Evolutionary conservation across 768 basidiomycete species (phyloP).

Genomic region (Xanthoconium purpureum): DNA sequence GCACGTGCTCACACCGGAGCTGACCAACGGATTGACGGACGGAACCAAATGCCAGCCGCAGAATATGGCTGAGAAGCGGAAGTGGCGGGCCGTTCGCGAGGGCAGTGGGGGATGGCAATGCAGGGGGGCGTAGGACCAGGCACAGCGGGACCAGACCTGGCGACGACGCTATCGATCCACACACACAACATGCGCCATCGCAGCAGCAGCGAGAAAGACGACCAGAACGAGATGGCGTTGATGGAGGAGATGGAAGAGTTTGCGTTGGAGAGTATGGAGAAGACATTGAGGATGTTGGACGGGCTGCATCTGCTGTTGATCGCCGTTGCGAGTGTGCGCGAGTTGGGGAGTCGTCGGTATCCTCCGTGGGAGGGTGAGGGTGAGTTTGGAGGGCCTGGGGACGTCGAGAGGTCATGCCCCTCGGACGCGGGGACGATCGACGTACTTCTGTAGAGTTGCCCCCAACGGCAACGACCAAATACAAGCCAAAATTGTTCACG

Average conservation of each 20-base stretch:
- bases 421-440: no score
- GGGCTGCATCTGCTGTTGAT: constrained; percentile 60
- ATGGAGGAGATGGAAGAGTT: constrained; percentile 84
- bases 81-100: constrained; percentile 40
- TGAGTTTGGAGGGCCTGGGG: constrained; percentile 24
- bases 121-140: background rate
- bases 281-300: constrained; percentile 56
- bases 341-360: constrained; percentile 55
- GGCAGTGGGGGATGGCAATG: constrained; percentile 21
- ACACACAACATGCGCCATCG: background rate
- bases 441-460: no score
- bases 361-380: constrained; percentile 44
- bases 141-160: background rate
- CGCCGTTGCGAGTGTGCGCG: constrained; percentile 68
- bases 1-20: constrained; percentile 48
- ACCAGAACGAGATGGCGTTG: constrained; percentile 66
- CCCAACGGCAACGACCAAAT: no score
- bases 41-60: constrained; percentile 73
- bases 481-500: no score
- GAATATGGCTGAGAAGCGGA: constrained; percentile 63
- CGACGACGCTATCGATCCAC: background rate
- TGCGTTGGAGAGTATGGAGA: constrained; percentile 75
- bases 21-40: constrained; percentile 55
- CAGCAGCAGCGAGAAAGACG: constrained; percentile 36
- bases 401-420: constrained; percentile 4